phyloP scores from a whole-genome alignment of 2,329 filamentous ascomycete species.

The Apiospora pterosperma region DNA sequence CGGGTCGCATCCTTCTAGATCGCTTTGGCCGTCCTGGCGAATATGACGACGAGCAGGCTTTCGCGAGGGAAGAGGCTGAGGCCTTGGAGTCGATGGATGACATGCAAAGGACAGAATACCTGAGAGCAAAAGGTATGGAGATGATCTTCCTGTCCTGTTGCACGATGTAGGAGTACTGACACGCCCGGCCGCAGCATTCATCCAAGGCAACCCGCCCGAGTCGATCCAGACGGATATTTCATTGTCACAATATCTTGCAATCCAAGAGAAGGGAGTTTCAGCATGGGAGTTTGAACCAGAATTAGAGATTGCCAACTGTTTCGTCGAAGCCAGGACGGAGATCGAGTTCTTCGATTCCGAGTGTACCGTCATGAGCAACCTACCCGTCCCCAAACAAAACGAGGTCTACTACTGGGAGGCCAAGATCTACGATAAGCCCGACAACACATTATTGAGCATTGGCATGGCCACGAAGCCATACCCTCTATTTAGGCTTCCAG shows the following conservation, averaged over 20 bases:
- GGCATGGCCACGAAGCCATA: conserved; percentile 97
- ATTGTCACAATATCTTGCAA: conserved; percentile 93
- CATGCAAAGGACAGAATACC: conserved; percentile 81
- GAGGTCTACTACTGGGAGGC: conserved; percentile 99
- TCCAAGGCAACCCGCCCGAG: conserved; percentile 91
- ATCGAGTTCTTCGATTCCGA: conserved; percentile 99
- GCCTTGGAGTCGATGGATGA: conserved; percentile 96
- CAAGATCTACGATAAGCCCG: conserved; percentile 97
- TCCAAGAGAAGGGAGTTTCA: conserved; percentile 99
- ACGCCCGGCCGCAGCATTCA: conserved; percentile 63
- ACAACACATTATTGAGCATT: conserved; percentile 80
- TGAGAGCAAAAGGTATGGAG: conserved; percentile 82
- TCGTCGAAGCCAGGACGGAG: conserved; percentile 92
- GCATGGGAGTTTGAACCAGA: conserved; percentile 99
- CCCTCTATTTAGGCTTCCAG: conserved; percentile 87
- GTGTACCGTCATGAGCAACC: conserved; percentile 93
- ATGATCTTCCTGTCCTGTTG: neutral
- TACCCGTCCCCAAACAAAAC: conserved; percentile 97
- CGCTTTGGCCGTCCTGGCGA: conserved; percentile 90
- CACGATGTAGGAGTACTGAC: neutral
- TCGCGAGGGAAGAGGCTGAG: conserved; percentile 89
- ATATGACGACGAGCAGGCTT: conserved; percentile 96
- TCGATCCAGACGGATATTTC: conserved; percentile 96
- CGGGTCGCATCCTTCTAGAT: conserved; percentile 88
- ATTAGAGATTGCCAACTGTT: conserved; percentile 96